Evolutionary conservation across 495 filamentous ascomycete genomes (phyloP).

Genomic region (Annulohypoxylon moriforme): DNA sequence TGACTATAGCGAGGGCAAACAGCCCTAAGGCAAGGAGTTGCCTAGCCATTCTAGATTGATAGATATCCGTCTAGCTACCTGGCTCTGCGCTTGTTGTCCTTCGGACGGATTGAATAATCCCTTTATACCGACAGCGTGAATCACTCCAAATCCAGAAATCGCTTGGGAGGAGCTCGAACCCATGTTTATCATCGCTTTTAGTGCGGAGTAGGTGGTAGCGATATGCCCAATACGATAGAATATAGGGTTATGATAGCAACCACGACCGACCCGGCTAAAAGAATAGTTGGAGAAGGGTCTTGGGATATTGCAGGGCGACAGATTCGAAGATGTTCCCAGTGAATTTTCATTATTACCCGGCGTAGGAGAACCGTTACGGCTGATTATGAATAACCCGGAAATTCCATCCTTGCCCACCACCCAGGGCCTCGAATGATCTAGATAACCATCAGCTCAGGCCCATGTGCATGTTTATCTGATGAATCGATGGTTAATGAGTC

Average conservation of each 20-base stretch:
- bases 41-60: constrained; percentile 25
- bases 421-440: constrained; percentile 15
- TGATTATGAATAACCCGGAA: constrained; percentile 23
- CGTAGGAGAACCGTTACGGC: constrained; percentile 35
- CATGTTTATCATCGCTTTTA: constrained; percentile 17
- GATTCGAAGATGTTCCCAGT: constrained; percentile 8
- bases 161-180: constrained; percentile 20
- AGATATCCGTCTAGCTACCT: not conserved
- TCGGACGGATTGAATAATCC: not conserved
- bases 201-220: constrained; percentile 30
- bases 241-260: constrained; percentile 6
- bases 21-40: constrained; percentile 41
- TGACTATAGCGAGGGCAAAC: constrained; percentile 43
- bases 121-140: constrained; percentile 25
- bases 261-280: constrained; percentile 42
- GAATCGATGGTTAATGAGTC: not conserved
- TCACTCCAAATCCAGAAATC: not conserved
- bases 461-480: constrained; percentile 13
- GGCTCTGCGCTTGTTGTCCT: not conserved
- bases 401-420: constrained; percentile 1
- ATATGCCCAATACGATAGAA: constrained; percentile 4
- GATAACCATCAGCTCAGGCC: constrained; percentile 1
- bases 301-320: constrained; percentile 1
- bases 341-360: constrained; percentile 36
- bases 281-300: constrained; percentile 38